A percentile compares a stretch with the other conserved stretches of the same genome.
phyloP scores from a whole-genome alignment of 257 asterid genomes.

The Nicotiana paniculata region DNA sequence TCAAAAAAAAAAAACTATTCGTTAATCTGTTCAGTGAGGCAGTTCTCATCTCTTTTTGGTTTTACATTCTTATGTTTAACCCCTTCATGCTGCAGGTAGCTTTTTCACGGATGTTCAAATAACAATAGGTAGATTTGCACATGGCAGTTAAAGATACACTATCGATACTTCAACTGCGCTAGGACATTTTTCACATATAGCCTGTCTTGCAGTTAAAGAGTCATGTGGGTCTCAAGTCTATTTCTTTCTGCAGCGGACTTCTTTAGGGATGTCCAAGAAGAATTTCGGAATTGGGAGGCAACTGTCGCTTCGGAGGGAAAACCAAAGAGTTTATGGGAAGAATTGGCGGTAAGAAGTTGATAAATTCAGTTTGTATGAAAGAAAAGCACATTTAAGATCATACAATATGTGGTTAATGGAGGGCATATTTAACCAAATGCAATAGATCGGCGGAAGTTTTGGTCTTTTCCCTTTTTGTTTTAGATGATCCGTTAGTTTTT shows the following conservation, averaged over 20 bases:
- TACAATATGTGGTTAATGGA: too few species aligned
- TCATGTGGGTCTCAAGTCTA: conserved; percentile 19
- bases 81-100: conserved; percentile 81
- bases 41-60: background rate
- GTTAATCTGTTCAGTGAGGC: background rate
- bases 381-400: background rate
- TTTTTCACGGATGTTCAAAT: conserved; percentile 85
- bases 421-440: too few species aligned
- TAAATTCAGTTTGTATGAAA: background rate
- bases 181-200: conserved; percentile 9
- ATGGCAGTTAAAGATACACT: conserved; percentile 5
- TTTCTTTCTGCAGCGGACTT: conserved; percentile 61
- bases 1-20: too few species aligned
- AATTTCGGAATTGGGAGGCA: conserved; percentile 85
- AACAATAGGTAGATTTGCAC: conserved; percentile 75
- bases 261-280: conserved; percentile 88
- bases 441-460: too few species aligned
- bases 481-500: too few species aligned
- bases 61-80: conserved; percentile 43
- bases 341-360: conserved; percentile 54
- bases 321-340: conserved; percentile 96
- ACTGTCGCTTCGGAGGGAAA: conserved; percentile 57
- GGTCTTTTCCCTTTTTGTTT: too few species aligned
- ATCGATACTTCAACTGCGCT: conserved; percentile 9
- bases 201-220: conserved; percentile 5